Percentiles rank a stretch among this genome's conserved stretches.
phyloP scores from a whole-genome alignment of 805 yeast species.

The Huiozyma sinensis region DNA sequence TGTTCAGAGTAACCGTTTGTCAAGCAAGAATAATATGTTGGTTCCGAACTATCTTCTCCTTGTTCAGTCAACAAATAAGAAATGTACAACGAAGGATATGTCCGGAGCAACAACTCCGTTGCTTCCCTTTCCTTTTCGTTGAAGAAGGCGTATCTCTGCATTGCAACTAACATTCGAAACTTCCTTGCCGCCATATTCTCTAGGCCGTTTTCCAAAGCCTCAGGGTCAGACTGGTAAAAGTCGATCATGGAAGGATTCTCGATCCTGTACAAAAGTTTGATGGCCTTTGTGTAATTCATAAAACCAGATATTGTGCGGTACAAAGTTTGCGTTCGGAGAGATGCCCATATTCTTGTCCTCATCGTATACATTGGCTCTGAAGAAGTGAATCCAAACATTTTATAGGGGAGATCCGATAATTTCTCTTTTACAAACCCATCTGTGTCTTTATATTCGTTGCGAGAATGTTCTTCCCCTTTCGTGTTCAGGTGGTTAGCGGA shows the following conservation, averaged over 20 bases:
- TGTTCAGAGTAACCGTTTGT: constrained; percentile 49
- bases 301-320: constrained; percentile 80
- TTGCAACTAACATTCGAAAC: constrained; percentile 69
- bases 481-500: background rate
- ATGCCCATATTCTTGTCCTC: constrained; percentile 81
- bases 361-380: constrained; percentile 52
- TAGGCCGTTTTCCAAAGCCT: constrained; percentile 51
- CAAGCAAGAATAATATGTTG: constrained; percentile 51
- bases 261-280: constrained; percentile 53
- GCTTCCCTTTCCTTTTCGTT: constrained; percentile 55
- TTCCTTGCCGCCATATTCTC: constrained; percentile 70
- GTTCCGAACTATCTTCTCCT: constrained; percentile 18
- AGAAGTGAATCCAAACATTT: constrained; percentile 62
- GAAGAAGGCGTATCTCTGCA: constrained; percentile 74
- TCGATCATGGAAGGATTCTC: constrained; percentile 50
- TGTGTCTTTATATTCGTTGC: background rate
- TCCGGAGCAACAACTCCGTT: constrained; percentile 52
- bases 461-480: background rate
- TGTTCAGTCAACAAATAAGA: constrained; percentile 43
- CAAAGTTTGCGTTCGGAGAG: constrained; percentile 71
- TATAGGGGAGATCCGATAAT: constrained; percentile 55
- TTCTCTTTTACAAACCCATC: constrained; percentile 29
- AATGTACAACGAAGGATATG: constrained; percentile 58
- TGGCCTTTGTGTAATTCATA: constrained; percentile 65
- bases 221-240: constrained; percentile 36